Evolutionary conservation across 805 yeast genomes (phyloP).

Genomic region (Ogataea pignaliae): DNA sequence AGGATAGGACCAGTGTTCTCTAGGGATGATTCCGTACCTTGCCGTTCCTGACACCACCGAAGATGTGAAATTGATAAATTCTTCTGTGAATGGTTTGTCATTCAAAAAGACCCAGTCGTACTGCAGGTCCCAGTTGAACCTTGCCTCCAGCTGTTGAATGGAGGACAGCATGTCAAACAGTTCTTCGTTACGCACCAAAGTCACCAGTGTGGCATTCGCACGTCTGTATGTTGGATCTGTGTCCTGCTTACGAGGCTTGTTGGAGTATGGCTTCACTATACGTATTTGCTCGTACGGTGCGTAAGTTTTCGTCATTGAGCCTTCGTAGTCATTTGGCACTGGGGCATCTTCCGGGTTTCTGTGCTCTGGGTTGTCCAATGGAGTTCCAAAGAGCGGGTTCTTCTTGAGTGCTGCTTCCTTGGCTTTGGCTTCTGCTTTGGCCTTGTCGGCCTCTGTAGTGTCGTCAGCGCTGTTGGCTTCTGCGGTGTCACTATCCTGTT

Average conservation of each 20-base stretch:
- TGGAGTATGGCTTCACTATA: slow-evolving; percentile 9
- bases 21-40: slow-evolving; percentile 43
- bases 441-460: too few relatives aligned
- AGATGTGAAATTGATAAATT: slow-evolving; percentile 36
- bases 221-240: slow-evolving; percentile 16
- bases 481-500: too few relatives aligned
- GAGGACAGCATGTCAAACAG: slow-evolving; percentile 37
- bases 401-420: too few relatives aligned
- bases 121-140: slow-evolving; percentile 35
- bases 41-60: slow-evolving; percentile 41
- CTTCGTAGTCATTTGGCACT: slow-evolving; percentile 16
- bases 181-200: slow-evolving; percentile 41
- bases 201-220: slow-evolving; percentile 58
- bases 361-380: slow-evolving; percentile 16
- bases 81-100: slow-evolving; percentile 41
- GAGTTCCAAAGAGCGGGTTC: slow-evolving; percentile 9
- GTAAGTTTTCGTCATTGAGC: slow-evolving; percentile 18
- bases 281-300: slow-evolving; percentile 23
- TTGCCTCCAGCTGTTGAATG: slow-evolving; percentile 34
- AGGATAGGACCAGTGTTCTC: slow-evolving; percentile 52
- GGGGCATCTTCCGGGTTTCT: slow-evolving; percentile 21
- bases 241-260: slow-evolving; percentile 10
- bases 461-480: too few relatives aligned
- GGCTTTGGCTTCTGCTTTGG: too few relatives aligned
- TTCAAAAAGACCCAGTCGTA: slow-evolving; percentile 48